Evolutionary conservation across 2,329 filamentous ascomycete species (phyloP).

Genomic region (Ilyonectria robusta): DNA sequence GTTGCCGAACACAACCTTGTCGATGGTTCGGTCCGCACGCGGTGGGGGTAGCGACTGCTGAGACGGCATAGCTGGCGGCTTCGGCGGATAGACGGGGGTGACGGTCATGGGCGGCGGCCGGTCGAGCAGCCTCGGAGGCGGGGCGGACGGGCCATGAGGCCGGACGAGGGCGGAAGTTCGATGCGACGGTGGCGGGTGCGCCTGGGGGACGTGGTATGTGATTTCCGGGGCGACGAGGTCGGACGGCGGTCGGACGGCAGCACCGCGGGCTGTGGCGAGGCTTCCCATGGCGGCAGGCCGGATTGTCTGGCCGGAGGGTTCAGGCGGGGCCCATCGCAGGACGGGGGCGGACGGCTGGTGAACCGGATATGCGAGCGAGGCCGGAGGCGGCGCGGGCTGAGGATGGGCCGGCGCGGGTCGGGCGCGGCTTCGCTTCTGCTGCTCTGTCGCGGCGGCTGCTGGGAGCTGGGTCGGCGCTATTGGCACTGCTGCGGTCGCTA

Average conservation of each 20-base stretch:
- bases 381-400: slow-evolving; percentile 23
- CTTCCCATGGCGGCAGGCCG: slow-evolving; percentile 42
- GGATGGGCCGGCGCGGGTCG: slow-evolving; percentile 26
- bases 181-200: slow-evolving; percentile 43
- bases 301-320: slow-evolving; percentile 38
- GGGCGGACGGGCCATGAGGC: slow-evolving; percentile 52
- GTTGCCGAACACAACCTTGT: slow-evolving; percentile 88
- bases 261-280: slow-evolving; percentile 33
- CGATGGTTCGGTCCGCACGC: slow-evolving; percentile 80
- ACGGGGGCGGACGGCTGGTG: slow-evolving; percentile 35
- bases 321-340: slow-evolving; percentile 46
- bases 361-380: slow-evolving; percentile 21
- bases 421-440: slow-evolving; percentile 42
- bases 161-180: slow-evolving; percentile 51
- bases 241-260: slow-evolving; percentile 47
- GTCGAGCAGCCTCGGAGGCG: slow-evolving; percentile 50
- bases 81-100: slow-evolving; percentile 54
- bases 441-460: slow-evolving; percentile 29
- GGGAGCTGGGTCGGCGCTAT: slow-evolving; percentile 23
- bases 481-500: slow-evolving; percentile 18
- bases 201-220: slow-evolving; percentile 57
- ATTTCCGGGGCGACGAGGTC: slow-evolving; percentile 58
- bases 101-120: slow-evolving; percentile 47
- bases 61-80: slow-evolving; percentile 43
- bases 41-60: slow-evolving; percentile 47